Conservation (phyloP, 768 basidiomycete species). For the Xerocomellus dryophilus region DNA sequence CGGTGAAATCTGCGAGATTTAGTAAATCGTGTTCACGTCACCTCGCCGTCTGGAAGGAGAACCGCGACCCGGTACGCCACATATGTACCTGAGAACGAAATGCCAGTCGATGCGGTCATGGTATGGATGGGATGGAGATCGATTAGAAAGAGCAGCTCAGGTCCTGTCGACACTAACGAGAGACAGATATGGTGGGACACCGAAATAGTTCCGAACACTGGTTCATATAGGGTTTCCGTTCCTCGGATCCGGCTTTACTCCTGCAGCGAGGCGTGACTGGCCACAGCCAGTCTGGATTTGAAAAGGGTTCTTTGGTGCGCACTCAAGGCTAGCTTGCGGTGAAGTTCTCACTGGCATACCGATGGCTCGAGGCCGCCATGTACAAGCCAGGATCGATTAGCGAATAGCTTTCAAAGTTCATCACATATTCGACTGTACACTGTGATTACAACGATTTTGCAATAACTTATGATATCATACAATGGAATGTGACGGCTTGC, state of each 20-base stretch:
- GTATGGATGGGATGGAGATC: neutral
- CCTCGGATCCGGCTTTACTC: neutral
- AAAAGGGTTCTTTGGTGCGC: neutral
- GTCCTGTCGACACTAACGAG: neutral
- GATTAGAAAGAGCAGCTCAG: neutral
- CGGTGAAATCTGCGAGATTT: slow-evolving; percentile 8
- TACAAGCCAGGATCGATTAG: neutral
- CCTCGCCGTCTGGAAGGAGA: neutral
- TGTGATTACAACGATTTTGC: neutral
- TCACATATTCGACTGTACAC: neutral
- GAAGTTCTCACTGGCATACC: neutral
- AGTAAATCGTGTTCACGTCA: neutral
- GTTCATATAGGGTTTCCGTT: neutral
- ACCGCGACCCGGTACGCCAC: neutral
- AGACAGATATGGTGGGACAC: neutral
- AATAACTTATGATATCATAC: neutral
- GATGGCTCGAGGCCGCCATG: too few relatives aligned
- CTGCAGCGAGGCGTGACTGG: neutral
- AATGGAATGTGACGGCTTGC: neutral
- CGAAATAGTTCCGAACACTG: neutral
- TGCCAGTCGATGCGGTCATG: neutral
- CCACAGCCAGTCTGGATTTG: neutral
- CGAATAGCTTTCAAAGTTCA: neutral
- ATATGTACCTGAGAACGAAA: slow-evolving; percentile 5
- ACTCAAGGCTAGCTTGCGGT: neutral